Conservation (phyloP, 208 protist species). For the Wallacemonas rigidus region DNA sequence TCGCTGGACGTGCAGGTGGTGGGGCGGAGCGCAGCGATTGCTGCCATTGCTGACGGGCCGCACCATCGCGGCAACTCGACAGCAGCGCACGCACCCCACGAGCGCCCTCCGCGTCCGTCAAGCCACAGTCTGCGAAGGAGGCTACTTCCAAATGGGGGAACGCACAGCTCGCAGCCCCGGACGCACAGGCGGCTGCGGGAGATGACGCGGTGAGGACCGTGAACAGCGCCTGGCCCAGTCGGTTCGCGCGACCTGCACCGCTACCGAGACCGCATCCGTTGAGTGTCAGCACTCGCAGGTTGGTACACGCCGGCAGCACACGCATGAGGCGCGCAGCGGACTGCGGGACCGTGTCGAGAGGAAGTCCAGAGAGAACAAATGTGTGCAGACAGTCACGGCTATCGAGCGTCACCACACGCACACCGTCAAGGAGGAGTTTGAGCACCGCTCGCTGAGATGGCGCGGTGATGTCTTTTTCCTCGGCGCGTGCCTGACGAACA, state of each 20-base stretch:
- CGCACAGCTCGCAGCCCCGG: not conserved
- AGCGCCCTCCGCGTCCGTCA: conserved; percentile 49
- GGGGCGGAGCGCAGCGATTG: conserved; percentile 37
- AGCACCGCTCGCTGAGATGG: conserved; percentile 21
- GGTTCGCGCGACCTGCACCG: conserved; percentile 18
- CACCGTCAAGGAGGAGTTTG: conserved; percentile 35
- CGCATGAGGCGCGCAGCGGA: conserved; percentile 33
- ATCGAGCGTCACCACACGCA: conserved; percentile 17
- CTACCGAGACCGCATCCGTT: conserved; percentile 18
- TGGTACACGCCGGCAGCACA: conserved; percentile 35
- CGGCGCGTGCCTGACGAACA: conserved; percentile 16
- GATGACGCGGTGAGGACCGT: conserved; percentile 12
- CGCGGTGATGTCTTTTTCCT: conserved; percentile 22
- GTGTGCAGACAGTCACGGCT: conserved; percentile 18
- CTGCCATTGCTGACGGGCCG: conserved; percentile 34
- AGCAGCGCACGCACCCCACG: conserved; percentile 48
- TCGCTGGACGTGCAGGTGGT: not conserved
- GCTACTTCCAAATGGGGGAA: conserved; percentile 56
- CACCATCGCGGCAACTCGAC: conserved; percentile 22
- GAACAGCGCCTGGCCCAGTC: conserved; percentile 26
- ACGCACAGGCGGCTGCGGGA: not conserved
- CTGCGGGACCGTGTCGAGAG: conserved; percentile 27
- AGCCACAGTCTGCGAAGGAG: conserved; percentile 56
- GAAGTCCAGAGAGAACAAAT: conserved; percentile 10
- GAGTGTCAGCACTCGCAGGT: conserved; percentile 43